Evolutionary conservation across 805 yeast species (phyloP).

Genomic region (Grigorovia transvaalensis): DNA sequence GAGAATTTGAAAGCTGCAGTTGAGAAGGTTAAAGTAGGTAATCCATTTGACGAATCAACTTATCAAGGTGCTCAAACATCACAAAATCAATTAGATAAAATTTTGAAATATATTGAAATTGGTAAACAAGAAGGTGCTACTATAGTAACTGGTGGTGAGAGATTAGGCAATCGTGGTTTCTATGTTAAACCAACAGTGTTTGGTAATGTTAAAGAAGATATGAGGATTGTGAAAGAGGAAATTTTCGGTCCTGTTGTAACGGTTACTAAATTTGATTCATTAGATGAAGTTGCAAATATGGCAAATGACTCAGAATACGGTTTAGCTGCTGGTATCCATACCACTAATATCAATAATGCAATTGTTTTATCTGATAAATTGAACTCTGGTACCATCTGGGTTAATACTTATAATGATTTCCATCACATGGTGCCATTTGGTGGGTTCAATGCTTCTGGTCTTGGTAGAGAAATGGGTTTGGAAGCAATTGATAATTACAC

Average conservation of each 20-base stretch:
- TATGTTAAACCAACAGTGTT: slow-evolving; percentile 77
- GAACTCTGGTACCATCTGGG: slow-evolving; percentile 75
- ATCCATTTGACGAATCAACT: slow-evolving; percentile 60
- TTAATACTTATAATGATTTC: slow-evolving; percentile 77
- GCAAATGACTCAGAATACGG: slow-evolving; percentile 77
- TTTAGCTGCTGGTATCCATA: slow-evolving; percentile 80
- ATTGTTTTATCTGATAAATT: slow-evolving; percentile 53
- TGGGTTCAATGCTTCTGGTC: slow-evolving; percentile 79
- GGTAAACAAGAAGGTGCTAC: slow-evolving; percentile 64
- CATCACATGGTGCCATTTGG: slow-evolving; percentile 85
- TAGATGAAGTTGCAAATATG: slow-evolving; percentile 61
- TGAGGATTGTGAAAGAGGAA: slow-evolving; percentile 76
- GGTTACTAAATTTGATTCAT: slow-evolving; percentile 56
- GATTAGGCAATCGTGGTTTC: slow-evolving; percentile 59
- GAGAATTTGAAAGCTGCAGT: slow-evolving; percentile 42
- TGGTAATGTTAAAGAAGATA: slow-evolving; percentile 64
- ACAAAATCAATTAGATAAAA: slow-evolving; percentile 52
- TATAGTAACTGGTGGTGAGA: slow-evolving; percentile 73
- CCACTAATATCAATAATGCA: slow-evolving; percentile 56
- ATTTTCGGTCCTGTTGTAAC: slow-evolving; percentile 86
- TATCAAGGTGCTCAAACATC: slow-evolving; percentile 74
- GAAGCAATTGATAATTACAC: slow-evolving; percentile 77
- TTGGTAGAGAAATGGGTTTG: slow-evolving; percentile 84
- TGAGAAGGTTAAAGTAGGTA: slow-evolving; percentile 54
- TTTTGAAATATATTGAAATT: slow-evolving; percentile 48